Evolutionary conservation across 805 yeast species (phyloP), one percentile per base, ranked within the genome.

Genomic region (Candida yuanshanica): DNA sequence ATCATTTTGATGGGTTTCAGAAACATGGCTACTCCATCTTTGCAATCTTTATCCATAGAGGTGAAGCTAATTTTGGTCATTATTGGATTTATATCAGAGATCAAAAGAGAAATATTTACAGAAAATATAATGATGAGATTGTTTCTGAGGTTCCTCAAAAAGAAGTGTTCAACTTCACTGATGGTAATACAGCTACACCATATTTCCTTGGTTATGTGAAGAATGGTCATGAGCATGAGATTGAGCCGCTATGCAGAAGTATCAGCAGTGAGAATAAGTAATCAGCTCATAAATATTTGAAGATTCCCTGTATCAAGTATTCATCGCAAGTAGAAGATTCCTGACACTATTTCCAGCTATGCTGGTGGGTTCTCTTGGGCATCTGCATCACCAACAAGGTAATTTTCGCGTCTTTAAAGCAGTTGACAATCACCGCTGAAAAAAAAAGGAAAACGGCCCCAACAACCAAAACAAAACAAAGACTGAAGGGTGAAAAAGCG

Each of bases 21-120:
- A 63, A 70, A 37, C 72, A 81, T 22, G 95, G 90, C 0, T 93
- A 91, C 62, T 72, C 85, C 0, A 70, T 93, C 11, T 91, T 90
- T 65, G 95, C 98, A 0, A 81, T 91, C 7, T 93, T 93, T 57
- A 88, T 93, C 36, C 99, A 93, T 60, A 70, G 96, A 38, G 99
- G 99, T 7, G 95, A 89, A 54, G 98, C 96, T 1, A 81, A 88
- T 38, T 91, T 86, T 56, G 99, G 99, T 2, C 99, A 93, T 62
- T 93, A 93, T 62, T 93, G 98, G 97, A 77, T 91, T 14, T 93
- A 91, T 58, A 90, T 93, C 47, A 78, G 76, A 44, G 98, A 93
- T 61, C 76, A 79, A 3, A 72, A 72, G 47, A 69, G 72, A 16
- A 72, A 75, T 22, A 65, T 84, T 17, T 93, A 79, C 76, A 70